Base-by-base conservation (phyloP, 2,329 filamentous ascomycete genomes). In the Periconia sp. region DNA sequence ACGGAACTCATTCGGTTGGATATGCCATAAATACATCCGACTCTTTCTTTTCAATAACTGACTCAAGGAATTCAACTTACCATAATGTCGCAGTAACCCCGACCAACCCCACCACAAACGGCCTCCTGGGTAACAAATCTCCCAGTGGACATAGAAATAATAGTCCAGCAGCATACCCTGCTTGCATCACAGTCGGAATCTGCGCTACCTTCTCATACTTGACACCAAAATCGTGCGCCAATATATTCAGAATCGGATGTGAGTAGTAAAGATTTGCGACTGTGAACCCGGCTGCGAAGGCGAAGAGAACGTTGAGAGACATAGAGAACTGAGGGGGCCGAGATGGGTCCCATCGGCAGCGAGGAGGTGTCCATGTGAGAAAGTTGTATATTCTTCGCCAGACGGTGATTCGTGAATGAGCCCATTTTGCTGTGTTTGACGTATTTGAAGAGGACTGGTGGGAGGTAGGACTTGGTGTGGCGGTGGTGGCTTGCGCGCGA, bases 251-350 rank as follows among this genome's bases (percentile, higher is more conserved):
- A 33, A 92, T 88, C 0, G 89, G 87, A 57, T 92, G 88, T 46
- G 81, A 88, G 68, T 92, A 91, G 71, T 92, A 92, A 3, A 92
- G 73, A 55, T 92, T 92, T 13, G 88, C 88, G 5, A 92, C 88
- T 1, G 86, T 89, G 53, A 89, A 89, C 84, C 4, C 84, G 79
- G 72, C 78, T 0, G 80, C 86, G 57, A 87, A 78, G 1, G 79
- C 85, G 49, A 90, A 89, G 1, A 92, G 69, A 3, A 90, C 64
- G 57, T 92, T 92, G 61, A 89, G 73, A 3, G 75, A 73, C 55
- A 89, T 71, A 1, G 81, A 86, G 66, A 92, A 89, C 22, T 78
- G 74, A 0, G 86, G 86, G 6, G 88, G 87, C 40, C 80, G 77
- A 1, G 80, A 66, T 0, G 83, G 78, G 54, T 89, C 78, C 73